Evolutionary conservation across 2,329 filamentous ascomycete genomes (phyloP), one percentile per base, ranked within the genome.

Genomic region (Pseudogymnoascus verrucosus): DNA sequence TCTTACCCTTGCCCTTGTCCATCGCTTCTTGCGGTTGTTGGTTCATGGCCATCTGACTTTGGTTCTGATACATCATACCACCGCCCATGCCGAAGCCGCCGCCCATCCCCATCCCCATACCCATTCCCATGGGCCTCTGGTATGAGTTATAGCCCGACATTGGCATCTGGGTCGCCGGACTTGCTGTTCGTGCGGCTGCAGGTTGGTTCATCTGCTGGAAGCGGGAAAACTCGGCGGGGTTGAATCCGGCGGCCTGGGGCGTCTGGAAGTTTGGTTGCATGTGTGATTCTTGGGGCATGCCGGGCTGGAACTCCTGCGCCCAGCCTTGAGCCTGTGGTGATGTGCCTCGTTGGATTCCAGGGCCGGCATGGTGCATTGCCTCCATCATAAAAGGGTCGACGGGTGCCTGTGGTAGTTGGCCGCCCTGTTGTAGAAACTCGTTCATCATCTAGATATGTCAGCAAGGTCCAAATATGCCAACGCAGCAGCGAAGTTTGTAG

Each of bases 381-480:
- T 65, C 64, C 62, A 65, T 71, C 10, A 69, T 69, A 28, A 74
- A 73, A 4, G 68, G 67, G 65, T 74, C 73, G 12, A 80, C 78
- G 3, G 80, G 78, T 2, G 78, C 80, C 67, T 82, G 81, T 8
- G 82, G 80, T 31, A 88, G 74, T 68, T 84, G 84, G 34, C 80
- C 87, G 63, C 84, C 85, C 72, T 95, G 89, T 74, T 96, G 91
- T 71, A 96, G 83, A 75, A 97, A 97, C 65, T 91, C 89, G 72
- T 96, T 92, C 86, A 96, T 90, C 88, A 93, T 92, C 91, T 96
- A 16, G 12, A 31, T 6, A n/a, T 65, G 68, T 67, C 62, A 69
- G 62, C 63, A 16, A 62, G n/a, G n/a, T 7, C 42, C 19, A 12
- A 2, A 59, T 31, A 61, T 26, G 34, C 26, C 26, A 26, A 12